Evolutionary conservation across 2,329 filamentous ascomycete species (phyloP).

Genomic region (Cladosporium sp.): DNA sequence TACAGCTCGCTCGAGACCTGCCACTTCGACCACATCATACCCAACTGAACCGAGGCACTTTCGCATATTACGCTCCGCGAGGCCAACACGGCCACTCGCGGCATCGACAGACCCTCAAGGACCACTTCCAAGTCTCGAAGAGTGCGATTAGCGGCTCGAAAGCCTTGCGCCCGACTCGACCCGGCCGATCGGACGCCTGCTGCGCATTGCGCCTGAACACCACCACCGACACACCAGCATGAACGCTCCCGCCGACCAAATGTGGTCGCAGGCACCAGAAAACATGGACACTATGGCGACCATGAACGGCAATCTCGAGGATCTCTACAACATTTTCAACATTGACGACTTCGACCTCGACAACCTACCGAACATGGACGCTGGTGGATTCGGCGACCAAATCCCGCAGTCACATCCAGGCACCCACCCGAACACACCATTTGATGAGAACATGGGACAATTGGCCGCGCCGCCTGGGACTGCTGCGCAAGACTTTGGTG

Average conservation of each 20-base stretch:
- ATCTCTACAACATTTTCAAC: slow-evolving; percentile 47
- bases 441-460: slow-evolving; percentile 29
- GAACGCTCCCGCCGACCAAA: slow-evolving; percentile 29
- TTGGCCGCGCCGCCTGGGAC: slow-evolving; percentile 24
- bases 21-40: background rate
- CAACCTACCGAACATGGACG: slow-evolving; percentile 28
- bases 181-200: background rate
- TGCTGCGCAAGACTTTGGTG: slow-evolving; percentile 35
- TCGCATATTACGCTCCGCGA: background rate
- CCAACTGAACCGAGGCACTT: background rate
- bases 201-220: background rate
- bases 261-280: slow-evolving; percentile 43
- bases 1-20: background rate
- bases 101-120: background rate
- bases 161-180: slow-evolving; percentile 9
- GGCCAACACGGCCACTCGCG: slow-evolving; percentile 17
- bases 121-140: background rate
- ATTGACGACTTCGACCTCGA: slow-evolving; percentile 39
- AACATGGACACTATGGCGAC: slow-evolving; percentile 45
- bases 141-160: background rate
- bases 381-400: slow-evolving; percentile 26
- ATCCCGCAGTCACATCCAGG: slow-evolving; percentile 25
- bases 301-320: slow-evolving; percentile 40
- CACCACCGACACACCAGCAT: slow-evolving; percentile 22
- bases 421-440: slow-evolving; percentile 34